These are phyloP conservation scores for Aspergillus latus DNA, from an alignment of 2,329 filamentous ascomycete genomes.

Conservation along the genomic window DNA sequence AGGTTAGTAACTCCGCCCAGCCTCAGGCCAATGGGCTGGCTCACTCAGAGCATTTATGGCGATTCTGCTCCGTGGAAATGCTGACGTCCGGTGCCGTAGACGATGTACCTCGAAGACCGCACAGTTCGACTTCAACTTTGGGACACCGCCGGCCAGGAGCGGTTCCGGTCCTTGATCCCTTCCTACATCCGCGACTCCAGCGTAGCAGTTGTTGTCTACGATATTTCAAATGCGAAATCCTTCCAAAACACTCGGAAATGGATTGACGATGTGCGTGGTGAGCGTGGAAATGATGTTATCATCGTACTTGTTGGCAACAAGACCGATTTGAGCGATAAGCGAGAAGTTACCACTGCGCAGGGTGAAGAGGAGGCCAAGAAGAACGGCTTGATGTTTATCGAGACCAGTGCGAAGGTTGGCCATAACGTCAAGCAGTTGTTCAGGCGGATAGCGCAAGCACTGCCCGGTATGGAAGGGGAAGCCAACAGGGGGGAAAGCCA, in stretches of 20 bases:
- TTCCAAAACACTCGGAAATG: slow-evolving; percentile 99
- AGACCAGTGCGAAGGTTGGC: slow-evolving; percentile 95
- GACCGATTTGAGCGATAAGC: slow-evolving; percentile 97
- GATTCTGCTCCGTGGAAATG: not conserved
- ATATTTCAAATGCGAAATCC: slow-evolving; percentile 94
- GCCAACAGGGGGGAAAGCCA: slow-evolving; percentile 74
- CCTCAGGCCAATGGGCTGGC: not conserved
- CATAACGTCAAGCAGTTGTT: slow-evolving; percentile 98
- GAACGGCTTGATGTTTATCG: slow-evolving; percentile 97
- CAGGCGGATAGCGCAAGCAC: slow-evolving; percentile 94
- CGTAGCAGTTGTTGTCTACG: slow-evolving; percentile 97
- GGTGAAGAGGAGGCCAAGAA: slow-evolving; percentile 98
- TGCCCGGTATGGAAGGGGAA: slow-evolving; percentile 95
- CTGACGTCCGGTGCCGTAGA: slow-evolving; percentile 54
- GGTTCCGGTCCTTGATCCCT: slow-evolving; percentile 94
- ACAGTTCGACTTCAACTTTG: slow-evolving; percentile 96
- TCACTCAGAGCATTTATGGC: not conserved
- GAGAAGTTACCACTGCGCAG: slow-evolving; percentile 93
- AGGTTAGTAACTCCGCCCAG: slow-evolving; percentile 57
- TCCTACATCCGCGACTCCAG: slow-evolving; percentile 98
- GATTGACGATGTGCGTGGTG: slow-evolving; percentile 96
- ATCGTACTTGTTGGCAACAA: slow-evolving; percentile 99
- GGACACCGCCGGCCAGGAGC: slow-evolving; percentile 97
- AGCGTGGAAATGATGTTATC: slow-evolving; percentile 97
- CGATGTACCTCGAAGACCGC: slow-evolving; percentile 98